Evolutionary conservation across 148 eudicot genomes (phyloP).

Genomic region (Fagopyrum tataricum): DNA sequence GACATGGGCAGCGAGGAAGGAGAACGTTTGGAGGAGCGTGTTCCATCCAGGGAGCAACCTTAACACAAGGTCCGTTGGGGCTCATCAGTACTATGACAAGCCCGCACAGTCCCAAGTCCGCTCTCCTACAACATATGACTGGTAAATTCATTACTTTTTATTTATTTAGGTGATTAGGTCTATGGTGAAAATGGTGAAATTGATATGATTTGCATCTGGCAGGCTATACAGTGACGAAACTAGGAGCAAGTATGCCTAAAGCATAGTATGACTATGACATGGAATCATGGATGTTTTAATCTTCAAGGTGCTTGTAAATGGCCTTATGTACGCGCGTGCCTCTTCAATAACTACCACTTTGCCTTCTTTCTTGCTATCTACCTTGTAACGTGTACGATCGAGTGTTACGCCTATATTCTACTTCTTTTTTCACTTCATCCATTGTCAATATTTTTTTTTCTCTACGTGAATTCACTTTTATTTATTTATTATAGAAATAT

Average conservation of each 20-base stretch:
- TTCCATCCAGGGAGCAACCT: conserved; percentile 83
- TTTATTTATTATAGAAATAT: too few species aligned
- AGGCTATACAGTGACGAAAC: conserved; percentile 82
- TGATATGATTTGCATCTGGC: conserved; percentile 2
- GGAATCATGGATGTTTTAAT: too few species aligned
- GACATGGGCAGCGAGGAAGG: conserved; percentile 50
- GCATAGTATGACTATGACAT: too few species aligned
- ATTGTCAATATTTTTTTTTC: too few species aligned
- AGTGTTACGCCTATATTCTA: too few species aligned
- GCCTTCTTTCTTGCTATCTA: too few species aligned
- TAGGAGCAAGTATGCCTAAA: conserved; percentile 44
- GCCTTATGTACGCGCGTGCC: too few species aligned
- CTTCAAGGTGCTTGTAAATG: too few species aligned
- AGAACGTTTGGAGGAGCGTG: conserved; percentile 93
- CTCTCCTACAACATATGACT: conserved; percentile 86
- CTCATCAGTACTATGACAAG: conserved; percentile 55
- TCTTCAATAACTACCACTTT: too few species aligned
- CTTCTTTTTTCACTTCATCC: too few species aligned
- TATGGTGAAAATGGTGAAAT: background rate
- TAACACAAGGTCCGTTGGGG: conserved; percentile 53
- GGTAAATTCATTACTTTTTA: conserved; percentile 31
- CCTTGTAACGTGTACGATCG: too few species aligned
- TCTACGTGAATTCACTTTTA: too few species aligned
- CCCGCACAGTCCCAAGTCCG: conserved; percentile 30
- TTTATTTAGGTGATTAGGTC: background rate